These are phyloP conservation scores for Aspergillus phoenicis DNA, from an alignment of 2,329 filamentous ascomycete species.

Conservation along the genomic window DNA sequence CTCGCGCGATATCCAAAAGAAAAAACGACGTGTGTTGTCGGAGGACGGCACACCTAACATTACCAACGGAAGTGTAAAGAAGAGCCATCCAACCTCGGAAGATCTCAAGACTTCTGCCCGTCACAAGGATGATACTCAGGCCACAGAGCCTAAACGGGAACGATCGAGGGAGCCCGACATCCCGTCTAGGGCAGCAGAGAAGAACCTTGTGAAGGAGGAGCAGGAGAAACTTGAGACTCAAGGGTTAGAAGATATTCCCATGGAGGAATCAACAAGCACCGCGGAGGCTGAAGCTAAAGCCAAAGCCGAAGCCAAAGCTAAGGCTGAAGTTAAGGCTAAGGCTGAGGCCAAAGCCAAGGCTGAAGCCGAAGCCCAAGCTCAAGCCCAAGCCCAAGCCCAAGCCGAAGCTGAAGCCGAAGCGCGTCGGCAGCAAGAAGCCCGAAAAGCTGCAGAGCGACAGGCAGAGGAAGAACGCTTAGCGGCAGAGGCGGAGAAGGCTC, in stretches of 20 bases:
- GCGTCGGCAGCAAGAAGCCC: slow-evolving; percentile 26
- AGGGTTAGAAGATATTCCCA: slow-evolving; percentile 33
- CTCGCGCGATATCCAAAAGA: slow-evolving; percentile 42
- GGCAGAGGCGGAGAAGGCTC: slow-evolving; percentile 35
- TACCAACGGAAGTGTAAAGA: slow-evolving; percentile 35
- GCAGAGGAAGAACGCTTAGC: slow-evolving; percentile 34
- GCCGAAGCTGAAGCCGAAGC: slow-evolving; percentile 30
- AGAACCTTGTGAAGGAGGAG: slow-evolving; percentile 36
- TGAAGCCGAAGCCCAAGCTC: slow-evolving; percentile 29
- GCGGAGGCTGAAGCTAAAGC: slow-evolving; percentile 23
- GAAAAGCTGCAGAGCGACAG: slow-evolving; percentile 35
- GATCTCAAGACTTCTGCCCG: slow-evolving; percentile 25
- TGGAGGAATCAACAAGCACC: slow-evolving; percentile 30
- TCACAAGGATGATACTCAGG: slow-evolving; percentile 18
- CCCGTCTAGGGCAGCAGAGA: slow-evolving; percentile 21
- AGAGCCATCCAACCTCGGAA: slow-evolving; percentile 24
- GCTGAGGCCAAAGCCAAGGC: too few relatives aligned
- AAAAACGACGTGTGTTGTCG: slow-evolving; percentile 46
- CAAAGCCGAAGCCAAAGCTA: too few relatives aligned
- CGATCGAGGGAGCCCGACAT: slow-evolving; percentile 19
- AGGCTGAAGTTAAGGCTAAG: too few relatives aligned
- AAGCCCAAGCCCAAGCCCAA: too few relatives aligned
- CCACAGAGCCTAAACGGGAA: slow-evolving; percentile 24
- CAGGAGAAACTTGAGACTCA: slow-evolving; percentile 30
- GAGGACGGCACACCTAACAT: slow-evolving; percentile 40